Conservation (phyloP, 768 basidiomycete species). For the Trametes cingulata region DNA sequence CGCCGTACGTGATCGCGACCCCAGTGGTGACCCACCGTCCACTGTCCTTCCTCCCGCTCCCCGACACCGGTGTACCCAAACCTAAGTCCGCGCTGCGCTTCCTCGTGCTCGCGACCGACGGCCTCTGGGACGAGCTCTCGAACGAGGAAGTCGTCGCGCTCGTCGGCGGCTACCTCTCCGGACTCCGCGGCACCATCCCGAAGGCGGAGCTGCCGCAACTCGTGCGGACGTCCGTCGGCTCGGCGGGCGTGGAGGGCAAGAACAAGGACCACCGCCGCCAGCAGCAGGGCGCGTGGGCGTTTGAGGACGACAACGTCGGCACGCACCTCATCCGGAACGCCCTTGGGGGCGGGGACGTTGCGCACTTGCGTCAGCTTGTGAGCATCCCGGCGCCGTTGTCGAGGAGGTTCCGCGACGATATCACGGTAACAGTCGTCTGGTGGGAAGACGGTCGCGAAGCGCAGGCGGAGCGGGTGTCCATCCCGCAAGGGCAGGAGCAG, state of each 20-base stretch:
- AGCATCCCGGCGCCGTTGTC: conserved; percentile 85
- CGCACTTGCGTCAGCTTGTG: conserved; percentile 55
- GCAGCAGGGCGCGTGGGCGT: conserved; percentile 65
- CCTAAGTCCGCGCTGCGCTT: conserved; percentile 57
- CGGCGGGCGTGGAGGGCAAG: conserved; percentile 66
- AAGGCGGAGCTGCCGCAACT: conserved; percentile 57
- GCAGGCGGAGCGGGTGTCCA: conserved; percentile 22
- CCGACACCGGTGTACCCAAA: conserved; percentile 28
- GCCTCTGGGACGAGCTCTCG: conserved; percentile 51
- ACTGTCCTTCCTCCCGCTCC: conserved; percentile 50
- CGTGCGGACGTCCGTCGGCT: conserved; percentile 56
- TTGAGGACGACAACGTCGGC: conserved; percentile 75
- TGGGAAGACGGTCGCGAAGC: conserved; percentile 76
- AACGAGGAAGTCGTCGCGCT: conserved; percentile 87
- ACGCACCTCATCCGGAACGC: conserved; percentile 89
- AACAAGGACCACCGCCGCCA: conserved; percentile 38
- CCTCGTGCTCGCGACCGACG: conserved; percentile 87
- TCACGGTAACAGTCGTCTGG: conserved; percentile 83
- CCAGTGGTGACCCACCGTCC: conserved; percentile 83
- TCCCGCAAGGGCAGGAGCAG: conserved; percentile 3
- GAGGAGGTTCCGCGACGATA: conserved; percentile 79
- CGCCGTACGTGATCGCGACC: conserved; percentile 87
- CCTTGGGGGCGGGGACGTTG: conserved; percentile 80
- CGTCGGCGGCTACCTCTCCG: conserved; percentile 78
- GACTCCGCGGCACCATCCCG: conserved; percentile 63